These are phyloP conservation scores for Lophiostoma macrostomum DNA, from an alignment of 495 filamentous ascomycete genomes.

Conservation along the genomic window DNA sequence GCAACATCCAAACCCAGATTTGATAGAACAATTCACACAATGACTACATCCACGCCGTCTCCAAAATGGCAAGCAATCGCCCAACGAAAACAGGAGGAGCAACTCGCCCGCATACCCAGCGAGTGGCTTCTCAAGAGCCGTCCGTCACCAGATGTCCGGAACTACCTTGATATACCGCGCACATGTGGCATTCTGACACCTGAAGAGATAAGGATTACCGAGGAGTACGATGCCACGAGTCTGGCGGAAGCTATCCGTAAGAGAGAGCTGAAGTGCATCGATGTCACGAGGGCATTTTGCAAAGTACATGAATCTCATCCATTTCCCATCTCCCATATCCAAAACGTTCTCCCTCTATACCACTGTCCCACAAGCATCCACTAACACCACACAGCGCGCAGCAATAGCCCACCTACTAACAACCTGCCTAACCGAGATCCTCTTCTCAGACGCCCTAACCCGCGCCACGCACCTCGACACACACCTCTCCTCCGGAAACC, in stretches of 20 bases:
- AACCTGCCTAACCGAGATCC: conserved; percentile 45
- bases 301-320: conserved; percentile 45
- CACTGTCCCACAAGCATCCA: not conserved
- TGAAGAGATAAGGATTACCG: conserved; percentile 58
- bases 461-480: conserved; percentile 40
- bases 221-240: conserved; percentile 52
- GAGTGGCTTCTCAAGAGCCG: conserved; percentile 34
- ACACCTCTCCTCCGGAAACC: conserved; percentile 33
- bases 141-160: conserved; percentile 8
- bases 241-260: conserved; percentile 49
- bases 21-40: too few species aligned
- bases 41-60: conserved; percentile 3
- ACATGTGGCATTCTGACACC: conserved; percentile 47
- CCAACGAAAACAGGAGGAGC: conserved; percentile 40
- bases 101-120: conserved; percentile 37
- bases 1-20: too few species aligned
- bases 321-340: not conserved
- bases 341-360: not conserved
- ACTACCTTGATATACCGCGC: conserved; percentile 37
- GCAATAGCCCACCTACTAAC: conserved; percentile 44
- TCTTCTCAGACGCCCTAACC: conserved; percentile 39
- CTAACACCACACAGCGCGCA: conserved; percentile 33
- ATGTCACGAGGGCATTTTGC: conserved; percentile 59
- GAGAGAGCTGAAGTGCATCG: conserved; percentile 50
- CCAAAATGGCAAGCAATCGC: conserved; percentile 38